phyloP scores from a whole-genome alignment of 768 basidiomycete species.

The Leccinum pellstonianum region DNA sequence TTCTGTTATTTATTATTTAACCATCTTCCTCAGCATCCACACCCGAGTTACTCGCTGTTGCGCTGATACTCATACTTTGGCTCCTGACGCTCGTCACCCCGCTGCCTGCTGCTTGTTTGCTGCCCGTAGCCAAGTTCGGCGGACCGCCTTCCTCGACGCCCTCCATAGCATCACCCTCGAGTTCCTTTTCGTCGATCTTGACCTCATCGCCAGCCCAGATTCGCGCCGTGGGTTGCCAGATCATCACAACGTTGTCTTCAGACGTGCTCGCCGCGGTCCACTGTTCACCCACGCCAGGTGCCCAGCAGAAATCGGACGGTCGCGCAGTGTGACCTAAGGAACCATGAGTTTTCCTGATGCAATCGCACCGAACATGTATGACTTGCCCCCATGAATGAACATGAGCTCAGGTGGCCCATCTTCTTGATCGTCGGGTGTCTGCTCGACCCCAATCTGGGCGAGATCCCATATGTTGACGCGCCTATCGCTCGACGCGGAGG shows the following conservation, averaged over 20 bases:
- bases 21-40: conserved; percentile 43
- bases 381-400: conserved; percentile 90
- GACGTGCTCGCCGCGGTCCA: conserved; percentile 90
- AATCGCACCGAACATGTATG: conserved; percentile 1
- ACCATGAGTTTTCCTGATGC: conserved; percentile 1
- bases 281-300: conserved; percentile 73
- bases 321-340: conserved; percentile 78
- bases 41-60: conserved; percentile 46
- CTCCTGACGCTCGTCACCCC: conserved; percentile 46
- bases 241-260: conserved; percentile 95
- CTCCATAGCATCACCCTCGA: conserved; percentile 80
- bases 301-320: conserved; percentile 95
- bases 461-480: conserved; percentile 96
- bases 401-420: conserved; percentile 96
- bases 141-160: conserved; percentile 51
- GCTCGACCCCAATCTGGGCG: conserved; percentile 87
- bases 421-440: conserved; percentile 97
- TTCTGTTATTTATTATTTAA: conserved; percentile 16
- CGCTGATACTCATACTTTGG: conserved; percentile 63
- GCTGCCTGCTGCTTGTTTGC: conserved; percentile 25
- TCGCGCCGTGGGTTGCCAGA: conserved; percentile 96
- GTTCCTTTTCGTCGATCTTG: conserved; percentile 78
- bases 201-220: conserved; percentile 91
- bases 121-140: conserved; percentile 13
- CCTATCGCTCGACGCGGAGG: conserved; percentile 91